Conservation (phyloP, 2,329 filamentous ascomycete species). For the Tolypocladium endophyticum region DNA sequence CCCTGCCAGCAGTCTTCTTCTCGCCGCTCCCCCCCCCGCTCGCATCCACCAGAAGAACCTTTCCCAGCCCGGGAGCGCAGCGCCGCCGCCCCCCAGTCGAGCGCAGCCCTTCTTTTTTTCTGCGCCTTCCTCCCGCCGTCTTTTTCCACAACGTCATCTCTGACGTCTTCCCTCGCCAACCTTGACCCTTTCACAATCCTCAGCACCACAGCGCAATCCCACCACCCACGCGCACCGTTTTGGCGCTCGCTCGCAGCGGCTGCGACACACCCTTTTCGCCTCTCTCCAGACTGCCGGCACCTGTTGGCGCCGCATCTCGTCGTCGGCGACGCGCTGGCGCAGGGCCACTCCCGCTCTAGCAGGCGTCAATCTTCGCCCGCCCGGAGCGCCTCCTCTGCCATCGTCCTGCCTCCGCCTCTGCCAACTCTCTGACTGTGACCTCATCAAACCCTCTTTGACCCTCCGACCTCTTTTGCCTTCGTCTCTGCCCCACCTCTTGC, state of each 20-base stretch:
- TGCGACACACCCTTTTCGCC: not conserved
- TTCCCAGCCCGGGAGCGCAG: not conserved
- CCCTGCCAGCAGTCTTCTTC: not conserved
- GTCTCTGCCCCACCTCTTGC: slow-evolving; percentile 12
- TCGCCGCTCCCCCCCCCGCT: not conserved
- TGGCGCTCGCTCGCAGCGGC: not conserved
- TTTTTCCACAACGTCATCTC: slow-evolving; percentile 33
- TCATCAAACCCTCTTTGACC: slow-evolving; percentile 22
- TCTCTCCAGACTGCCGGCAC: not conserved
- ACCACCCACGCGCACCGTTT: slow-evolving; percentile 2
- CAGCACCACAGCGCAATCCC: slow-evolving; percentile 18
- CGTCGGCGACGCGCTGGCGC: slow-evolving; percentile 4
- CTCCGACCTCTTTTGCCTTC: slow-evolving; percentile 4
- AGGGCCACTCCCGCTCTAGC: slow-evolving; percentile 3
- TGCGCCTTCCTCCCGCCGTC: slow-evolving; percentile 25
- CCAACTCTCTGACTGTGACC: slow-evolving; percentile 24
- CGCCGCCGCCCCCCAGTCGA: not conserved
- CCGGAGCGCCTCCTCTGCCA: not conserved
- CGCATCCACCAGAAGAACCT: not conserved
- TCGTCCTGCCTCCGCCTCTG: slow-evolving; percentile 7
- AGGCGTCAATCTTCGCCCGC: slow-evolving; percentile 6
- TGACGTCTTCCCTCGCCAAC: slow-evolving; percentile 31
- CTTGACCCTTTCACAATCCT: slow-evolving; percentile 24
- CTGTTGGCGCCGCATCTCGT: not conserved
- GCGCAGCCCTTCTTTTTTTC: slow-evolving; percentile 14